Percentiles rank a stretch among this genome's conserved stretches.
phyloP scores from a whole-genome alignment of 495 filamentous ascomycete species.

The Barbatosphaeria neglecta region DNA sequence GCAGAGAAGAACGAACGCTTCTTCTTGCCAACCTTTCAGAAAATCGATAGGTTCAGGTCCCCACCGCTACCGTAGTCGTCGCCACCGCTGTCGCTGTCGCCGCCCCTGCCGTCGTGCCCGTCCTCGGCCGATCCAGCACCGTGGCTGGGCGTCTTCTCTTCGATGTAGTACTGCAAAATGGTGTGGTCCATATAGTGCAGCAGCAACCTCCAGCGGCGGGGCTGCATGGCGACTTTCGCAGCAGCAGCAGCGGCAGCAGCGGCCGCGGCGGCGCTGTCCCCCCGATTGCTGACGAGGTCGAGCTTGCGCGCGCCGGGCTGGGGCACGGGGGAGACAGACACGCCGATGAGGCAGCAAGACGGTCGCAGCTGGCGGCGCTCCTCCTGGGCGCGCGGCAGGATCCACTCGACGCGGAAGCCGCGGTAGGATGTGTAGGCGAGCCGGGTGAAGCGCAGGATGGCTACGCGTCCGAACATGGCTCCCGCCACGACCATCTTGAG shows the following conservation, averaged over 20 bases:
- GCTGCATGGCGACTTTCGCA: slow-evolving; percentile 9
- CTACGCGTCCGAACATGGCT: slow-evolving; percentile 62
- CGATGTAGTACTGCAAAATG: slow-evolving; percentile 71
- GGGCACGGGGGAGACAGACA: slow-evolving; percentile 28
- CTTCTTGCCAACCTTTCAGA: too few relatives aligned
- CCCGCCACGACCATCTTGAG: slow-evolving; percentile 65
- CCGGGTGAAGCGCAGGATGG: slow-evolving; percentile 56
- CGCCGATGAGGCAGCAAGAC: slow-evolving; percentile 26
- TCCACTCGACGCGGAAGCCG: slow-evolving; percentile 31
- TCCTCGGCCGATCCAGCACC: too few relatives aligned
- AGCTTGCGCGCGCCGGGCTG: slow-evolving; percentile 39
- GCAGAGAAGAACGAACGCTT: too few relatives aligned
- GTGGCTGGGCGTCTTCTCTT: neutral
- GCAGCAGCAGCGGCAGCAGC: neutral
- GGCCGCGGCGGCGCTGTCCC: slow-evolving; percentile 16
- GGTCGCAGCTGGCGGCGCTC: slow-evolving; percentile 23
- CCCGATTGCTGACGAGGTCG: slow-evolving; percentile 8
- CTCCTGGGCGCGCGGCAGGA: slow-evolving; percentile 28
- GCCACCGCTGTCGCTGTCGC: slow-evolving; percentile 14
- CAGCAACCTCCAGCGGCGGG: slow-evolving; percentile 51
- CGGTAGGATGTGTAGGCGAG: slow-evolving; percentile 10
- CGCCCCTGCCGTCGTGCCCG: too few relatives aligned
- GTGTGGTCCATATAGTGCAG: slow-evolving; percentile 66
- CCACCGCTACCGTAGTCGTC: too few relatives aligned
- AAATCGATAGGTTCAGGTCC: too few relatives aligned